Percentiles rank a stretch among this genome's conserved stretches.
These are phyloP conservation scores for Solanum chilense DNA, from an alignment of 257 asterid genomes.

Conservation along the genomic window DNA sequence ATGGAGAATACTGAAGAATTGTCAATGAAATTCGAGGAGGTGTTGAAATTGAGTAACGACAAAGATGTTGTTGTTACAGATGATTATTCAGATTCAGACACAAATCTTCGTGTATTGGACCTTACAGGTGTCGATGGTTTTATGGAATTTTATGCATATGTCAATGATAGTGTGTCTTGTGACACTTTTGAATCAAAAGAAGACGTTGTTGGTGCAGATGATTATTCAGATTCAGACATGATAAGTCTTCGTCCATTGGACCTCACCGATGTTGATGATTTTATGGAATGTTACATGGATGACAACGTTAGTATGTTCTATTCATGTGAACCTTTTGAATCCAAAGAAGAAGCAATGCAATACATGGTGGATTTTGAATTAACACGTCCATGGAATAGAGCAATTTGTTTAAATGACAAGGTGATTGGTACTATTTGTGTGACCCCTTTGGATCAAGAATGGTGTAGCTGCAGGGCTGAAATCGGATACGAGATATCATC, in stretches of 20 bases:
- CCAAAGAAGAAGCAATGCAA: slow-evolving; percentile 28
- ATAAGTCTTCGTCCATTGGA: slow-evolving; percentile 41
- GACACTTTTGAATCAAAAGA: neutral
- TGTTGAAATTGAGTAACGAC: neutral
- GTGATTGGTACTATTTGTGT: slow-evolving; percentile 38
- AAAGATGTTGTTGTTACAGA: neutral
- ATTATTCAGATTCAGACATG: slow-evolving; percentile 13
- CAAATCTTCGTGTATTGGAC: neutral
- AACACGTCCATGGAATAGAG: slow-evolving; percentile 40
- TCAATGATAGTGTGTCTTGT: neutral
- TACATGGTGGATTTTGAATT: slow-evolving; percentile 10
- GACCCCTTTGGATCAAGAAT: slow-evolving; percentile 13
- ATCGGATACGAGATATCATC: slow-evolving; percentile 47
- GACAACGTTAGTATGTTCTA: slow-evolving; percentile 48
- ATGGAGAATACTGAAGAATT: neutral
- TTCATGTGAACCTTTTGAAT: slow-evolving; percentile 30
- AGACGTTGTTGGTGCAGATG: neutral
- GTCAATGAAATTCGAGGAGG: neutral
- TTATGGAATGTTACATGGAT: slow-evolving; percentile 37
- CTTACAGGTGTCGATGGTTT: neutral
- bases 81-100: neutral
- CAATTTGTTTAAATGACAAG: slow-evolving; percentile 43
- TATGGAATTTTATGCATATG: neutral
- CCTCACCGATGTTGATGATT: slow-evolving; percentile 47
- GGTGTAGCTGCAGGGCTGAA: slow-evolving; percentile 41